Evolutionary conservation across 352 stramenopile genomes (phyloP).

Genomic region (Globisporangium acanthophoron): DNA sequence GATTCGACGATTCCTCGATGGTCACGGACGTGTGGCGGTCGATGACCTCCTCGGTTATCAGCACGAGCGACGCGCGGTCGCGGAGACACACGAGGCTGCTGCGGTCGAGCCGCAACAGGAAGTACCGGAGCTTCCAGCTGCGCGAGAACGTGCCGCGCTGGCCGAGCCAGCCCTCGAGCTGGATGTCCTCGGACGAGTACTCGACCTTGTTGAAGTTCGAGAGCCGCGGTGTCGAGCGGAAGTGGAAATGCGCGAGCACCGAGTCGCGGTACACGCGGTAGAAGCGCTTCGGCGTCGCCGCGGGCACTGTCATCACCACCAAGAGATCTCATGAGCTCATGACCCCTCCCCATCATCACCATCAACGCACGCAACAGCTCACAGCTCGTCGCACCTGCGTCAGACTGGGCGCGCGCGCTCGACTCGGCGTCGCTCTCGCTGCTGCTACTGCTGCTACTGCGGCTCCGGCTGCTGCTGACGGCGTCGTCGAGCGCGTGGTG

Average conservation of each 20-base stretch:
- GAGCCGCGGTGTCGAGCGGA: constrained; percentile 30
- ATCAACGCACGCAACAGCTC: not conserved
- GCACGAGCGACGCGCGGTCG: constrained; percentile 65
- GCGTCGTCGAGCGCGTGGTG: not conserved
- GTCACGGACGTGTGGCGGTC: constrained; percentile 70
- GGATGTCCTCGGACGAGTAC: constrained; percentile 68
- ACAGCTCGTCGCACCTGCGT: not conserved
- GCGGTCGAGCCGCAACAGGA: constrained; percentile 57
- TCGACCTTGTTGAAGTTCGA: constrained; percentile 49
- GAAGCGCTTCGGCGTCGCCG: constrained; percentile 23
- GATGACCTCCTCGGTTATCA: constrained; percentile 63
- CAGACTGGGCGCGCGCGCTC: not conserved
- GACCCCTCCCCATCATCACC: not conserved
- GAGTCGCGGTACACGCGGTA: constrained; percentile 71
- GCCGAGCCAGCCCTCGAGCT: constrained; percentile 75
- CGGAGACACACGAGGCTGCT: constrained; percentile 75
- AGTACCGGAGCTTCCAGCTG: constrained; percentile 85
- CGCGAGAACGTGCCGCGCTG: constrained; percentile 58
- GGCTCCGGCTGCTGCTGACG: not conserved
- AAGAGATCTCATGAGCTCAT: not conserved
- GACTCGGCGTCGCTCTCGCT: not conserved
- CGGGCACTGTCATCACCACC: not conserved
- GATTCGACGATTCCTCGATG: constrained; percentile 53
- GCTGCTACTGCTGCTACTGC: constrained; percentile 6
- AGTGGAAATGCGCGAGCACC: constrained; percentile 55